Evolutionary conservation across 495 filamentous ascomycete species (phyloP), one percentile per base, ranked within the genome.

Genomic region (Lepraria neglecta): DNA sequence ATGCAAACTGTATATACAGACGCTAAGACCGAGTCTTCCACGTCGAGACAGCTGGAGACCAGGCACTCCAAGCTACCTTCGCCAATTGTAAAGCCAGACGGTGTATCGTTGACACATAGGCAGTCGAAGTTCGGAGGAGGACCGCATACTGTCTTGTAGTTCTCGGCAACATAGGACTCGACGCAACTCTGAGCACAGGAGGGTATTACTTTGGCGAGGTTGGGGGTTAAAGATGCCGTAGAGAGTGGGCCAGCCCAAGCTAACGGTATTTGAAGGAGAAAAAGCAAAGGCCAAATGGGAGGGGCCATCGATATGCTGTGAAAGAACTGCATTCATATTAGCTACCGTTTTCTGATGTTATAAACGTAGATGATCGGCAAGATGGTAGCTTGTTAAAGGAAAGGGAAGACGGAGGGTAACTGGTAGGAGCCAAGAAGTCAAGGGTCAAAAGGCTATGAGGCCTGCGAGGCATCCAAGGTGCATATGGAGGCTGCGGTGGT

Each of bases 51-150:
- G 27, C 64, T 54, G 2, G 79, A 78, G 51, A 79, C 70, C 14
- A 84, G 77, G 68, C 88, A 91, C 61, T 80, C 78, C 59, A 88
- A 68, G 10, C 81, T 84, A 7, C 78, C 85, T 70, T 90, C 87
- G 12, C 87, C 87, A 52, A 92, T 58, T 0, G 87, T 89, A 60
- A 85, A 85, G 35, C 84, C 85, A 59, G 78, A 80, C 12, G 66
- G 69, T n/a, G 81, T 86, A 50, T 75, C 75, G 44, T 78, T 77
- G 42, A 74, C 72, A 67, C 88, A 91, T 10, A 90, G 74, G 66
- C 87, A 90, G 63, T 74, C 71, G 62, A 88, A 68, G 45, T 82
- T 74, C 40, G 77, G 76, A 21, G 72, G 71, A 56, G 67, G 65
- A n/a, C 76, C 74, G 69, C 82, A 85, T 61, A 67, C 68, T 59